Evolutionary conservation across 2,329 filamentous ascomycete species (phyloP).

Genomic region (Periconia digitata): DNA sequence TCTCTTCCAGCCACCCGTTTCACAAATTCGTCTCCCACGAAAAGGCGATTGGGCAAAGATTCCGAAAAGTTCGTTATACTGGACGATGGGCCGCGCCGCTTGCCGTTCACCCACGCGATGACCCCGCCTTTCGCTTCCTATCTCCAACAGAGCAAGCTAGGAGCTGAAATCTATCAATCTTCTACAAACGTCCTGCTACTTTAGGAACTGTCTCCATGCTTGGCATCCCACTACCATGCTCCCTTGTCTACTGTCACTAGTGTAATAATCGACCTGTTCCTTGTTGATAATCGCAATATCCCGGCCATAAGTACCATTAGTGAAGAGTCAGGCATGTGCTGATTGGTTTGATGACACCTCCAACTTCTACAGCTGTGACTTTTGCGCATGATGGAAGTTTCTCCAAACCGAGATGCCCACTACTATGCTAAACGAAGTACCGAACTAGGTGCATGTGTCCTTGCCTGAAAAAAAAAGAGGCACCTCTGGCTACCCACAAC

Average conservation of each 20-base stretch:
- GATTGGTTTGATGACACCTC: not conserved
- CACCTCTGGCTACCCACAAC: not conserved
- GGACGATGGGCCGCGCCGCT: not conserved
- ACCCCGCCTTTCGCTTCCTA: not conserved
- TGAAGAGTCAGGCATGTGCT: not conserved
- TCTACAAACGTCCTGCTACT: not conserved
- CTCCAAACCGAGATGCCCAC: too few relatives aligned
- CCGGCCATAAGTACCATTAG: not conserved
- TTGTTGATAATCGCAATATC: not conserved
- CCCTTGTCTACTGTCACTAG: not conserved
- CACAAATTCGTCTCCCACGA: not conserved
- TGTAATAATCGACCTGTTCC: not conserved
- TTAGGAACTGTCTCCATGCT: not conserved
- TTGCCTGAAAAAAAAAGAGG: not conserved
- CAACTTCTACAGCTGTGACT: not conserved
- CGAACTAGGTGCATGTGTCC: not conserved
- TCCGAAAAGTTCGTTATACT: not conserved
- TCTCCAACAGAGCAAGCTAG: not conserved
- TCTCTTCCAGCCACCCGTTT: not conserved
- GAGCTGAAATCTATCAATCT: not conserved
- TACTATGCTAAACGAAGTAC: too few relatives aligned
- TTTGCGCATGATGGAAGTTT: too few relatives aligned
- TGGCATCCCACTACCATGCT: not conserved
- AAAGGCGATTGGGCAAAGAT: not conserved
- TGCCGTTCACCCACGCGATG: not conserved